Evolutionary conservation across 176 grass and related monocot genomes (phyloP).

Genomic region (Miscanthus lutarioriparius): DNA sequence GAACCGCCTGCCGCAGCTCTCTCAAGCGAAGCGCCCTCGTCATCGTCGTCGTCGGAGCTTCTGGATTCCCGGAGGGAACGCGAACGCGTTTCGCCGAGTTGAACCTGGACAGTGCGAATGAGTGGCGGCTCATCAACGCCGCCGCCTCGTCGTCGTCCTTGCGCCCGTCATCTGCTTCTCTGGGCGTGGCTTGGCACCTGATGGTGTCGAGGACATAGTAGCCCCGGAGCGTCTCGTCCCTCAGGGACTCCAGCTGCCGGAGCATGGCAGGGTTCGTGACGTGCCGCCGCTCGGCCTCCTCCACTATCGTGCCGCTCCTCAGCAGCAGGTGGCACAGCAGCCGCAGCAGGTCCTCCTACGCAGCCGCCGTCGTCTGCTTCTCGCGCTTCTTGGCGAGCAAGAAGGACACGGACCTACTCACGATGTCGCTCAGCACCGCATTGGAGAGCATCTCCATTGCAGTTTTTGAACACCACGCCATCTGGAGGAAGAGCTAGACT

Average conservation of each 20-base stretch:
- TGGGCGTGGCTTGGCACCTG: neutral
- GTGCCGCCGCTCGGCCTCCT: constrained; percentile 14
- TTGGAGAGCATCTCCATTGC: neutral
- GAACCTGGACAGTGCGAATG: neutral
- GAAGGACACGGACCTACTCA: neutral
- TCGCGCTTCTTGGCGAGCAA: neutral
- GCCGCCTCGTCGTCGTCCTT: no score
- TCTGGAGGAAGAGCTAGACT: neutral
- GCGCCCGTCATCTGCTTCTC: neutral
- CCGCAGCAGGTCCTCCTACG: neutral
- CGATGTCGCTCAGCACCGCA: neutral
- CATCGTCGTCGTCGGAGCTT: no score
- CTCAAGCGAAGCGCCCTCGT: no score
- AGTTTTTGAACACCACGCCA: neutral
- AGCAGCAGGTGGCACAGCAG: neutral
- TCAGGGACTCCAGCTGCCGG: neutral
- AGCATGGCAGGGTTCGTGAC: neutral
- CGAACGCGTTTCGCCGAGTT: neutral
- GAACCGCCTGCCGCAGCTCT: neutral
- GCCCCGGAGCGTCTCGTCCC: neutral
- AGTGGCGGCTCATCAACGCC: neutral
- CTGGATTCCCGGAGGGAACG: neutral
- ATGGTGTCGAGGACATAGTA: neutral
- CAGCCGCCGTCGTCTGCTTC: neutral
- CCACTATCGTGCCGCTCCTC: neutral